Evolutionary conservation across 2,329 filamentous ascomycete species (phyloP).

Genomic region (Penicillium digitatum): DNA sequence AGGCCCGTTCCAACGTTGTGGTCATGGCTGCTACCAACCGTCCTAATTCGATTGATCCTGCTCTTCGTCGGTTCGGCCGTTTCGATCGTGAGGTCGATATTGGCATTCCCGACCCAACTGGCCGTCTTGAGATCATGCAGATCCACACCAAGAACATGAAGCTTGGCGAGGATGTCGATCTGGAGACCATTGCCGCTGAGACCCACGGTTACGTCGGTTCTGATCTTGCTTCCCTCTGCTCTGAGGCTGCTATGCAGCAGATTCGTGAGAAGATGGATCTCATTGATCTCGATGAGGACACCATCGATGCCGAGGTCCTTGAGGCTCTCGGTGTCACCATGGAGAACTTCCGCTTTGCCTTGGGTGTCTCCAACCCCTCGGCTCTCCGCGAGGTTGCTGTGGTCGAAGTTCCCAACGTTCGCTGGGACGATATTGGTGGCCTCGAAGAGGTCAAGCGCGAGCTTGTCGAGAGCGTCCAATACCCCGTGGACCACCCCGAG

Average conservation of each 20-base stretch:
- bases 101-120: slow-evolving; percentile 94
- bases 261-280: slow-evolving; percentile 99
- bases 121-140: slow-evolving; percentile 96
- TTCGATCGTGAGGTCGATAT: slow-evolving; percentile 99
- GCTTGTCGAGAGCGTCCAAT: slow-evolving; percentile 97
- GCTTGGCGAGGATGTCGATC: slow-evolving; percentile 90
- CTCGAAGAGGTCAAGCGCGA: slow-evolving; percentile 98
- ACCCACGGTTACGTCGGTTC: slow-evolving; percentile 99
- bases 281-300: slow-evolving; percentile 97
- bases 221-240: slow-evolving; percentile 96
- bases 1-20: slow-evolving; percentile 95
- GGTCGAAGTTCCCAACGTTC: slow-evolving; percentile 97
- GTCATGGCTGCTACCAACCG: slow-evolving; percentile 99
- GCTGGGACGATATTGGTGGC: slow-evolving; percentile 99
- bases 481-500: slow-evolving; percentile 98
- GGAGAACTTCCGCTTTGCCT: slow-evolving; percentile 99
- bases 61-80: slow-evolving; percentile 93
- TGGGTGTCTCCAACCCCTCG: slow-evolving; percentile 97
- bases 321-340: slow-evolving; percentile 98
- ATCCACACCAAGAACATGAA: slow-evolving; percentile 99
- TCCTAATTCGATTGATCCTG: slow-evolving; percentile 97
- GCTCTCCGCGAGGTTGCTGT: slow-evolving; percentile 97
- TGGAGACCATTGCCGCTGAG: slow-evolving; percentile 93
- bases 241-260: slow-evolving; percentile 99
- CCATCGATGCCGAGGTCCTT: slow-evolving; percentile 95